Conservation (phyloP, 164 flowering plant genomes). For the Berberis thunbergii region DNA sequence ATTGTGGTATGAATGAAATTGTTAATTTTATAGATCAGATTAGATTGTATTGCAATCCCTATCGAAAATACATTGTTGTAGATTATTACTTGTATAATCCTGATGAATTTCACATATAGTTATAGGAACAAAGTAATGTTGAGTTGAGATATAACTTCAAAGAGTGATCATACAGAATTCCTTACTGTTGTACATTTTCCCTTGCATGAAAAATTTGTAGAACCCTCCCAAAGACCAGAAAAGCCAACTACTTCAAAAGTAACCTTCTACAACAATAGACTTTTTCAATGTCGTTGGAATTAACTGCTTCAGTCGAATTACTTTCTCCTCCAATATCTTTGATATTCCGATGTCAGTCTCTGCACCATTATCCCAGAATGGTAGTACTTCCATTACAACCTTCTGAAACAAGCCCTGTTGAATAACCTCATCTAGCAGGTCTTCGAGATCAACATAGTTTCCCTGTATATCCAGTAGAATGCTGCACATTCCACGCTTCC, state of each 20-base stretch:
- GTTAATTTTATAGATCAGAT: no score
- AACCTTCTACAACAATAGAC: constrained; percentile 57
- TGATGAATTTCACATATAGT: no score
- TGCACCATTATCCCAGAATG: constrained; percentile 35
- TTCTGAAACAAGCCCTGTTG: constrained; percentile 55
- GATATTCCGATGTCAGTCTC: constrained; percentile 6
- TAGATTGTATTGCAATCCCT: no score
- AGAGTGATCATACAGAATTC: no score
- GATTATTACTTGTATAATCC: no score
- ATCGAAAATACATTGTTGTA: no score
- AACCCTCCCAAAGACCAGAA: no score
- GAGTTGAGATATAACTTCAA: no score
- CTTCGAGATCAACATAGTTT: constrained; percentile 24
- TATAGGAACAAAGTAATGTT: no score
- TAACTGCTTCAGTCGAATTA: constrained; percentile 26
- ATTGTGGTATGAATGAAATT: no score
- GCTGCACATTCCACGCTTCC: constrained; percentile 49
- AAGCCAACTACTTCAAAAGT: constrained; percentile 21
- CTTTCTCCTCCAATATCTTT: constrained; percentile 10
- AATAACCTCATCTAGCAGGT: constrained; percentile 40
- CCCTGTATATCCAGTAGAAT: constrained; percentile 62
- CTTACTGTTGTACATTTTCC: no score
- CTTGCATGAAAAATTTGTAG: no score
- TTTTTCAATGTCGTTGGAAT: constrained; percentile 21
- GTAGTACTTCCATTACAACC: constrained; percentile 56